Conservation (phyloP, 2,329 filamentous ascomycete species). For the Achaetomium macrosporum region DNA sequence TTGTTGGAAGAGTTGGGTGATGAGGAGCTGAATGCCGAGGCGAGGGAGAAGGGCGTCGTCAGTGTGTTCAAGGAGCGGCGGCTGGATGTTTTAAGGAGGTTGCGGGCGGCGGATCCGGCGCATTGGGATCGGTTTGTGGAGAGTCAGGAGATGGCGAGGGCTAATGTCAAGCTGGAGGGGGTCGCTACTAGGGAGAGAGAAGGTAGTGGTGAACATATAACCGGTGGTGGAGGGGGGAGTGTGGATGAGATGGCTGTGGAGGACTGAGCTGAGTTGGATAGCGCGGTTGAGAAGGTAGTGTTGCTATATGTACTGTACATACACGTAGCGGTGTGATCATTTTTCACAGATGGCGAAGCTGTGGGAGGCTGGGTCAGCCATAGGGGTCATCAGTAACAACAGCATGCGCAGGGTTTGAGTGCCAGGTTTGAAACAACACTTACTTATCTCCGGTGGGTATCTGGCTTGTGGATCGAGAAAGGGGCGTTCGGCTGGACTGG, state of each 20-base stretch:
- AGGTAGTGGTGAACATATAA: slow-evolving; percentile 39
- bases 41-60: slow-evolving; percentile 54
- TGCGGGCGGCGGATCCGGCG: slow-evolving; percentile 58
- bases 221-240: background rate
- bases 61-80: slow-evolving; percentile 55
- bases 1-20: slow-evolving; percentile 60
- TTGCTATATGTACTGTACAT: no score
- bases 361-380: no score
- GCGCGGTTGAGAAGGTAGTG: no score
- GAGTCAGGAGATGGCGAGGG: slow-evolving; percentile 53
- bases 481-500: no score
- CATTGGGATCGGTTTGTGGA: slow-evolving; percentile 60
- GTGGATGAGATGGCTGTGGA: slow-evolving; percentile 37
- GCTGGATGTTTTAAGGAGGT: slow-evolving; percentile 41
- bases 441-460: no score
- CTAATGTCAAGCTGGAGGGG: slow-evolving; percentile 37
- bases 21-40: slow-evolving; percentile 48
- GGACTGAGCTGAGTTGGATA: slow-evolving; percentile 1
- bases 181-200: background rate
- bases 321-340: no score
- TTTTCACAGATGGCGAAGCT: no score
- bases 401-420: no score
- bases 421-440: no score
- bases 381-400: no score
- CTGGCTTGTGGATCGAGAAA: no score